These are phyloP conservation scores for Simmondsia chinensis DNA, from an alignment of 148 eudicot genomes.

Conservation along the genomic window DNA sequence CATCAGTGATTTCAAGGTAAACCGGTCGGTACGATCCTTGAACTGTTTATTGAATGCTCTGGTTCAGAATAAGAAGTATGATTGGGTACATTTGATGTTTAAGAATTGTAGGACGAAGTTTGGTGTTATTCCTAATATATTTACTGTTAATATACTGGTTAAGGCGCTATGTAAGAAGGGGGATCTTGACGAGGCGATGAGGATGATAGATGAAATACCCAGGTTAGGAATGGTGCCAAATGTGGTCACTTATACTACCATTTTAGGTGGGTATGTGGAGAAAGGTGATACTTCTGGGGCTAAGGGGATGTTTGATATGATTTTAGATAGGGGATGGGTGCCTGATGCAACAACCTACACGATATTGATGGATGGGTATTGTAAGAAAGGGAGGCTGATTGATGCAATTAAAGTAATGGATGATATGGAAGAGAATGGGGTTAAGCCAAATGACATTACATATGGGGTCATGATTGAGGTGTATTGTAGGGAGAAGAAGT, in stretches of 20 bases:
- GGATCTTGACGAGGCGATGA: conserved; percentile 49
- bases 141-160: conserved; percentile 59
- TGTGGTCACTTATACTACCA: conserved; percentile 67
- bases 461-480: conserved; percentile 84
- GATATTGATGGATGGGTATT: conserved; percentile 72
- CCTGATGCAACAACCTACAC: conserved; percentile 84
- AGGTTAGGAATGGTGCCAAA: conserved; percentile 69
- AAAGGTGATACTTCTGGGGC: conserved; percentile 62
- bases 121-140: conserved; percentile 52
- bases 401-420: conserved; percentile 88
- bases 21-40: conserved; percentile 53
- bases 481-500: conserved; percentile 55
- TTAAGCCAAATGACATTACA: conserved; percentile 61
- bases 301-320: conserved; percentile 50
- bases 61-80: conserved; percentile 50
- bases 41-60: conserved; percentile 63
- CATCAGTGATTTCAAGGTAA: conserved; percentile 42
- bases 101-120: conserved; percentile 39
- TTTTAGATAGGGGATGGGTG: conserved; percentile 68
- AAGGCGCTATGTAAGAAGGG: conserved; percentile 61
- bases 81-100: conserved; percentile 52
- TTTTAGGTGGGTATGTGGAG: conserved; percentile 53
- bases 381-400: conserved; percentile 44
- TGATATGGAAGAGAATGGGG: conserved; percentile 75
- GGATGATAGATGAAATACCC: conserved; percentile 71